Evolutionary conservation across 2,329 filamentous ascomycete species (phyloP), one percentile per base, ranked within the genome.

Genomic region (Hirsutella minnesotensis): DNA sequence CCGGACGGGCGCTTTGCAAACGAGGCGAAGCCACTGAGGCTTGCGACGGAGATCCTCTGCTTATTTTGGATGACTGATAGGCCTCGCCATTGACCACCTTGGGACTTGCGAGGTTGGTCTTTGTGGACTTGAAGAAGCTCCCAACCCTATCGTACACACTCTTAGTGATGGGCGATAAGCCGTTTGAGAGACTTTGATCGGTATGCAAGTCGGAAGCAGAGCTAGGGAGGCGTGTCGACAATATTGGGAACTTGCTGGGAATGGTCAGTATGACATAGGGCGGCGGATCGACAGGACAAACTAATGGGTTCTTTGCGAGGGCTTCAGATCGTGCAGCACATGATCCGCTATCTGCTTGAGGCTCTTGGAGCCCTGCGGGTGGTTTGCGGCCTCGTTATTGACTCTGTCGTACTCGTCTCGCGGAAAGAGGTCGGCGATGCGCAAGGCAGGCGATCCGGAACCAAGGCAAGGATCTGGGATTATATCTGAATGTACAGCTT

Each of bases 301-400:
- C 82, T 77, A 86, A 53, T 82, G 67, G 9, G 83, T 81, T 48
- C 84, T 67, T 47, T 81, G 79, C n/a, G 81, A 75, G 2, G 79
- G 74, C 55, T 80, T 79, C 44, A 95, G 62, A 34, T 94, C 73
- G 48, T 81, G 78, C 44, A 86, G 76, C 24, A 95, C 69, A 58
- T 90, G 81, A 52, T 83, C 74, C 38, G 89, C 70, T 10, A 80
- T 82, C 51, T 81, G 78, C 51, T 85, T 81, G 38, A 89, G 67
- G 49, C 78, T 75, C 56, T 76, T 75, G 18, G 83, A 81, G 24
- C 72, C 70, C 36, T 74, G 71, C 39, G 70, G 66, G 20, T 75
- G 64, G 47, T 67, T 73, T 34, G 69, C 64, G 46, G 81, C 79
- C 57, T 90, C 85, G 49, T 70, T 69, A 56, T 92, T 88, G 39